Conservation (phyloP, 139 green algal genomes). For the Bryopsis sp. region DNA sequence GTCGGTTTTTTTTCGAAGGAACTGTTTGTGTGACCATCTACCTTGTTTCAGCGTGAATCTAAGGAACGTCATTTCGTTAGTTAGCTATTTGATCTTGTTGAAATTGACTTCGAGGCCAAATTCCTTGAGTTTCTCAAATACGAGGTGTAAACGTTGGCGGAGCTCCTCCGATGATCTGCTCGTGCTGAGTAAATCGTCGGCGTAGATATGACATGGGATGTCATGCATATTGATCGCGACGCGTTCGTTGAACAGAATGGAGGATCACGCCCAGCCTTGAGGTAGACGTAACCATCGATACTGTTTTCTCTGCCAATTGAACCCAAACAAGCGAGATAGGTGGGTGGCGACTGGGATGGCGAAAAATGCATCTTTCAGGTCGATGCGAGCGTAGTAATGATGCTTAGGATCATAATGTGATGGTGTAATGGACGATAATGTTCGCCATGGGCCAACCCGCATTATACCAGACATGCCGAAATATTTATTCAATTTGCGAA, state of each 20-base stretch:
- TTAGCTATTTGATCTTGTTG: constrained; percentile 7
- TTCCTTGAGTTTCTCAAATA: constrained; percentile 5
- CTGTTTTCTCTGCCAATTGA: background rate
- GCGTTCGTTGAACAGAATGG: constrained; percentile 13
- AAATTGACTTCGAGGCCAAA: constrained; percentile 19
- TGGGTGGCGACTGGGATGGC: background rate
- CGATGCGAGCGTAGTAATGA: constrained; percentile 2
- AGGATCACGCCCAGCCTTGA: constrained; percentile 13
- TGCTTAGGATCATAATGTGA: background rate
- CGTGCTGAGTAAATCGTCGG: constrained; percentile 14
- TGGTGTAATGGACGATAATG: background rate
- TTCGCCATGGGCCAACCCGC: constrained; percentile 11
- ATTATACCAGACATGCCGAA: background rate
- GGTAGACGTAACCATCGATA: constrained; percentile 9
- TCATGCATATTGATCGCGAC: constrained; percentile 9
- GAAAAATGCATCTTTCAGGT: constrained; percentile 20
- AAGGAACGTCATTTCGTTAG: constrained; percentile 8
- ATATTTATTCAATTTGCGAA: constrained; percentile 10
- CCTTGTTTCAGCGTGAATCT: background rate
- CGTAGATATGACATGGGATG: background rate
- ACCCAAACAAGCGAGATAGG: constrained; percentile 1
- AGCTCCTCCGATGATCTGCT: constrained; percentile 2
- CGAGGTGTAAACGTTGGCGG: background rate
- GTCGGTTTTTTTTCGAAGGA: background rate
- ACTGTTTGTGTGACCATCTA: background rate